phyloP scores from a whole-genome alignment of 164 flowering plant species.

The Stephania japonica region DNA sequence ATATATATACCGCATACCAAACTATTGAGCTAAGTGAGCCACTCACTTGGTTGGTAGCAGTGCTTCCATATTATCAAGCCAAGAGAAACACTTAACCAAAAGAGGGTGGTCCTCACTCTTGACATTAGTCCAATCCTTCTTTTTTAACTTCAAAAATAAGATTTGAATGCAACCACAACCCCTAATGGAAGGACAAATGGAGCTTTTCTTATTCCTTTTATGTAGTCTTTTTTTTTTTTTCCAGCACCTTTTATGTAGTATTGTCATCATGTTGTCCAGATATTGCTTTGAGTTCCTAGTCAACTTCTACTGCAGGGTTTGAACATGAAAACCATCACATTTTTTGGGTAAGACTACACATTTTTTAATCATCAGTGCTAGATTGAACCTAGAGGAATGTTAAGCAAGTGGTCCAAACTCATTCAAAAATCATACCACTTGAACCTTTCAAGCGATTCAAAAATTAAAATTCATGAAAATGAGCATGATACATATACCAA shows the following conservation, averaged over 20 bases:
- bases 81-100: constrained; percentile 1
- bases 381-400: background rate
- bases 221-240: no score
- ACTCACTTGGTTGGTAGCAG: no score
- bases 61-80: constrained; percentile 4
- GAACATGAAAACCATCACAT: background rate
- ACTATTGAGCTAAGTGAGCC: no score
- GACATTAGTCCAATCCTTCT: background rate
- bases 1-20: no score
- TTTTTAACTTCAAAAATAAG: background rate
- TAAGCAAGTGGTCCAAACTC: background rate
- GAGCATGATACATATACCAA: background rate
- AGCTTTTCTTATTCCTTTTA: constrained; percentile 1
- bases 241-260: no score
- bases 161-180: background rate
- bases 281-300: constrained; percentile 12
- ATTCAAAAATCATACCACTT: background rate
- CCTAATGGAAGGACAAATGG: background rate
- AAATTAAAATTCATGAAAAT: no score
- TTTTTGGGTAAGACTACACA: no score
- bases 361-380: background rate
- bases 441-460: background rate
- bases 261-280: constrained; percentile 28
- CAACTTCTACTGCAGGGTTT: background rate
- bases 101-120: constrained; percentile 17